phyloP scores from a whole-genome alignment of 805 yeast genomes.

The Candida verbasci region DNA sequence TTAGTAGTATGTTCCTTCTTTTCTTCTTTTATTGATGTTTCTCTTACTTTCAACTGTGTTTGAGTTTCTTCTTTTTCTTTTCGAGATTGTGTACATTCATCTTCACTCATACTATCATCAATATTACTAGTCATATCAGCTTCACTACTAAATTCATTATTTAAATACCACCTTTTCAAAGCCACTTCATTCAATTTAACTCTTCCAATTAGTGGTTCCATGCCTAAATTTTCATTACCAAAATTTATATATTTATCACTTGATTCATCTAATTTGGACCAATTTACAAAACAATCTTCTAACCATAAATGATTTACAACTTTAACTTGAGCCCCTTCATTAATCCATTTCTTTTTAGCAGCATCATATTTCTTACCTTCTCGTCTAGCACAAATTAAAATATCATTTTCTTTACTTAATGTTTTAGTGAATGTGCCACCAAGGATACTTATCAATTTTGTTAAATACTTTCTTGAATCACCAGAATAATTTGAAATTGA shows the following conservation, averaged over 20 bases:
- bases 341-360: conserved; percentile 58
- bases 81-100: conserved; percentile 13
- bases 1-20: not conserved
- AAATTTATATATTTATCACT: conserved; percentile 45
- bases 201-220: conserved; percentile 50
- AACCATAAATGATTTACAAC: conserved; percentile 84
- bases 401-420: conserved; percentile 62
- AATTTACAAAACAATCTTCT: conserved; percentile 66
- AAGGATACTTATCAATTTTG: conserved; percentile 54
- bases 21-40: not conserved
- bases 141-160: conserved; percentile 4
- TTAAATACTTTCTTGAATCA: conserved; percentile 72
- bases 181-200: conserved; percentile 41
- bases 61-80: conserved; percentile 1
- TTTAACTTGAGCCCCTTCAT: conserved; percentile 30
- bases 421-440: conserved; percentile 78
- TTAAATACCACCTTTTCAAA: conserved; percentile 32
- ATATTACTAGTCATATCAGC: conserved; percentile 16
- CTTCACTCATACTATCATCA: conserved; percentile 26
- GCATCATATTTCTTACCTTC: conserved; percentile 73
- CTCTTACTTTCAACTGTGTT: not conserved
- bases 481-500: conserved; percentile 82
- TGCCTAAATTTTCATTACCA: conserved; percentile 34
- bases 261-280: conserved; percentile 45
- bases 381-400: conserved; percentile 62